phyloP scores from a whole-genome alignment of 768 basidiomycete genomes.

The Auricularia auricula-judae region DNA sequence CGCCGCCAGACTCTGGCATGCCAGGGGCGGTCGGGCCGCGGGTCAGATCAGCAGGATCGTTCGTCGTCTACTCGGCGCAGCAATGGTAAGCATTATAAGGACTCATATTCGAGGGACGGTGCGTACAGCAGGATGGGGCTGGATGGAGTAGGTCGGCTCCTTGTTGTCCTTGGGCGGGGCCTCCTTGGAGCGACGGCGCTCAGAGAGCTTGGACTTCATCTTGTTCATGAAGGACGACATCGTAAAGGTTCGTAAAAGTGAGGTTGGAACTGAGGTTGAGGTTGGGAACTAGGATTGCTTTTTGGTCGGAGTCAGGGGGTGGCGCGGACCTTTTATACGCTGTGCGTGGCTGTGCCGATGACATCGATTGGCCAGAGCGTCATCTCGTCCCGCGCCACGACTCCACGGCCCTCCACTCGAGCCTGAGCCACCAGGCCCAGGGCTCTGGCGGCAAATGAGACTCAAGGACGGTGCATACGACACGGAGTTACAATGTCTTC shows the following conservation, averaged over 20 bases:
- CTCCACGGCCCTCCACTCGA: no score
- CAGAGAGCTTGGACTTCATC: background rate
- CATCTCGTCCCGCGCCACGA: no score
- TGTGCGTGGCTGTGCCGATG: no score
- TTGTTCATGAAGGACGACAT: background rate
- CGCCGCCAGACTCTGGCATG: background rate
- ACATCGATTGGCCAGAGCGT: no score
- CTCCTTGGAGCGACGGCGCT: background rate
- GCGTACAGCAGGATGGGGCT: background rate
- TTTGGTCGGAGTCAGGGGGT: no score
- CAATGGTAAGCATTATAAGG: background rate
- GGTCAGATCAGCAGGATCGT: background rate
- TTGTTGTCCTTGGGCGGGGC: background rate
- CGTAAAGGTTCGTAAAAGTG: background rate
- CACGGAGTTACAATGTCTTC: no score
- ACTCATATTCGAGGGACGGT: background rate
- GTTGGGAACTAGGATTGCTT: background rate
- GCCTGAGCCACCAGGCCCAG: no score
- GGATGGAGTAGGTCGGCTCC: background rate
- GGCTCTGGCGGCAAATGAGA: no score
- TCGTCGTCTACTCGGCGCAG: background rate
- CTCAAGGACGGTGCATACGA: no score
- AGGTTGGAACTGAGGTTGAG: background rate
- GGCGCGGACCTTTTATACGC: no score
- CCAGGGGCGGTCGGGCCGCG: background rate